These are phyloP conservation scores for Camelina hispida DNA, from an alignment of 345 rosid species.

Conservation along the genomic window DNA sequence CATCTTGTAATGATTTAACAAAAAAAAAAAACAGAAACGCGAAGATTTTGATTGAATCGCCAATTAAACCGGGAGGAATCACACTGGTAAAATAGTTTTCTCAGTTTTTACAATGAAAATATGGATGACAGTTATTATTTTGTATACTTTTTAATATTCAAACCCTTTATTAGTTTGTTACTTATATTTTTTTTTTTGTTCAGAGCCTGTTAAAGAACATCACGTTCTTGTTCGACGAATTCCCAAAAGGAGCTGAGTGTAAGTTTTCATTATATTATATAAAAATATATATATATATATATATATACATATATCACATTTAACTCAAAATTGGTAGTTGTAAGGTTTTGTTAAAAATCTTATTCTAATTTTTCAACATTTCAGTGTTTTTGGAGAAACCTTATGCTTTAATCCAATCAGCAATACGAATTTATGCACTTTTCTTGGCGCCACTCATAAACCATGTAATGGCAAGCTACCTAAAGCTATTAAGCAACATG, in stretches of 20 bases:
- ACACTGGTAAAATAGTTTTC: conserved; percentile 58
- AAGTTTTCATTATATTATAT: conserved; percentile 30
- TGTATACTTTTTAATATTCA: background rate
- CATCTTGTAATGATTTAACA: background rate
- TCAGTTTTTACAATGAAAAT: background rate
- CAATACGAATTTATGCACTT: conserved; percentile 47
- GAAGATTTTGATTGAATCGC: conserved; percentile 64
- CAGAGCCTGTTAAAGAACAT: conserved; percentile 63
- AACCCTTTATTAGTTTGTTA: background rate
- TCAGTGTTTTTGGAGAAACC: conserved; percentile 79
- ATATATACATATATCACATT: background rate
- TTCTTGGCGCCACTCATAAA: conserved; percentile 56
- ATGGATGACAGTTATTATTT: background rate
- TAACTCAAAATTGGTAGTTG: background rate
- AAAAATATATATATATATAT: too few species aligned
- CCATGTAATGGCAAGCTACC: conserved; percentile 56
- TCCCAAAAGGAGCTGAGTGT: conserved; percentile 70
- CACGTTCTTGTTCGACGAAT: conserved; percentile 62
- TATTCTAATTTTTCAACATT: background rate
- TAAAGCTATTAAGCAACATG: conserved; percentile 51
- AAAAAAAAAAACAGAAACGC: conserved; percentile 61
- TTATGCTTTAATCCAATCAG: conserved; percentile 47
- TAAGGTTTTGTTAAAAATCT: background rate
- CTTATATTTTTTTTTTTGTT: background rate
- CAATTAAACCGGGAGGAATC: conserved; percentile 79